These are phyloP conservation scores for Rubroboletus satanas DNA, from an alignment of 768 basidiomycete species.

Conservation along the genomic window DNA sequence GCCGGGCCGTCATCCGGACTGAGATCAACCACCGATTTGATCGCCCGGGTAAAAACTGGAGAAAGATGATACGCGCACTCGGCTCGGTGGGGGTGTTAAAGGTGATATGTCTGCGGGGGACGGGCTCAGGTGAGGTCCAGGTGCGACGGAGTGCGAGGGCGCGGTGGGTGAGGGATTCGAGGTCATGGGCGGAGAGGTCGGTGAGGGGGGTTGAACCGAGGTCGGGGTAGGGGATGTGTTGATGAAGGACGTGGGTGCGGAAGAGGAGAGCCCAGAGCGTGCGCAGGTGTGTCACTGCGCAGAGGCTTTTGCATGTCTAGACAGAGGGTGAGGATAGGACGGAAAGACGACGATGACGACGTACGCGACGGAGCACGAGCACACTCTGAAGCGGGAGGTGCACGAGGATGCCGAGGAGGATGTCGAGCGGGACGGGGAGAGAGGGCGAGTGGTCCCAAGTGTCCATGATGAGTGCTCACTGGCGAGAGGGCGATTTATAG, in stretches of 20 bases:
- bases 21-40: conserved; percentile 46
- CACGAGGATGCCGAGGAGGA: conserved; percentile 42
- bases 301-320: conserved; percentile 47
- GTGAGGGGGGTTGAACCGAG: conserved; percentile 20
- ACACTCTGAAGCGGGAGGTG: conserved; percentile 42
- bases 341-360: neutral
- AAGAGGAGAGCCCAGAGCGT: conserved; percentile 50
- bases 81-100: conserved; percentile 22
- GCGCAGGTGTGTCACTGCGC: conserved; percentile 41
- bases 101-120: conserved; percentile 24
- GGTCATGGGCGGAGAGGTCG: conserved; percentile 38
- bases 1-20: conserved; percentile 28
- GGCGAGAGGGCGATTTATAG: neutral
- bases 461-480: neutral
- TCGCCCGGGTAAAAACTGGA: conserved; percentile 46
- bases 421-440: conserved; percentile 43
- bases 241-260: conserved; percentile 37
- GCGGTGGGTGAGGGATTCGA: conserved; percentile 41
- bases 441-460: conserved; percentile 7
- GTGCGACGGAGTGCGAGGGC: conserved; percentile 44
- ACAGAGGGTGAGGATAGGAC: neutral
- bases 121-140: conserved; percentile 47
- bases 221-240: conserved; percentile 47
- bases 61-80: conserved; percentile 37
- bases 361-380: conserved; percentile 45